A percentile compares a stretch with the other conserved stretches of the same genome.
Conservation (phyloP, 2,329 filamentous ascomycete species). For the Macrophomina tecta region DNA sequence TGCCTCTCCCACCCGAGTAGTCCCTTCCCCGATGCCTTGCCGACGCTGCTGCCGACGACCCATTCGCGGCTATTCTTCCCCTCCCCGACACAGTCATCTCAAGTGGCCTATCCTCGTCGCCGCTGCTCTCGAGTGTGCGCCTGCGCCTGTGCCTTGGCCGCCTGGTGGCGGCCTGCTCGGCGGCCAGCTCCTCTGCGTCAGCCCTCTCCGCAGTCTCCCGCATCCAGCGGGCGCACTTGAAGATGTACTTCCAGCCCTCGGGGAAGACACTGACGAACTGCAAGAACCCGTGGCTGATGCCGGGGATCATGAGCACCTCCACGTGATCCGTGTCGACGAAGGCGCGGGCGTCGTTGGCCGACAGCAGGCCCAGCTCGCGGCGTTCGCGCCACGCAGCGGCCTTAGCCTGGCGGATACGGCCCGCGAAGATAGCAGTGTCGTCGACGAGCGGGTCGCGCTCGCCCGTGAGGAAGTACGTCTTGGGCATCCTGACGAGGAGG, state of each 20-base stretch:
- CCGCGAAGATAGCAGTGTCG: constrained; percentile 95
- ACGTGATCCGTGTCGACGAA: constrained; percentile 78
- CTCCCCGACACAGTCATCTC: constrained; percentile 68
- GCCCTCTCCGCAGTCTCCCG: constrained; percentile 70
- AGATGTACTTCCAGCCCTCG: constrained; percentile 87
- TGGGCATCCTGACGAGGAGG: constrained; percentile 85
- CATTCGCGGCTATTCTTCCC: constrained; percentile 27
- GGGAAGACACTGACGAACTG: constrained; percentile 90
- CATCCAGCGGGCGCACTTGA: constrained; percentile 81
- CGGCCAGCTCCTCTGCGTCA: constrained; percentile 43
- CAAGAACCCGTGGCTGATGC: constrained; percentile 90
- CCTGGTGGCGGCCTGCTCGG: constrained; percentile 6
- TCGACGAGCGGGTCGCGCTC: constrained; percentile 95
- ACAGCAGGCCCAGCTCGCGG: constrained; percentile 62
- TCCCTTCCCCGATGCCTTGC: constrained; percentile 1
- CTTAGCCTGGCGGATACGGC: constrained; percentile 81
- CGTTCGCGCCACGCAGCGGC: constrained; percentile 61
- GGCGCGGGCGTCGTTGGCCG: constrained; percentile 51
- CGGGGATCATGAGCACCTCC: constrained; percentile 84
- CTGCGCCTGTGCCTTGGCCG: constrained; percentile 54
- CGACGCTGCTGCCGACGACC: constrained; percentile 4
- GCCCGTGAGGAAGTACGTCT: constrained; percentile 91
- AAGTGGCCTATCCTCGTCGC: constrained; percentile 79
- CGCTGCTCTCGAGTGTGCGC: constrained; percentile 65
- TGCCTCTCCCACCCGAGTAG: constrained; percentile 4